Percentiles rank a stretch among this genome's conserved stretches.
These are phyloP conservation scores for Eimeria falciformis DNA, from an alignment of 169 alveolate species.

Conservation along the genomic window DNA sequence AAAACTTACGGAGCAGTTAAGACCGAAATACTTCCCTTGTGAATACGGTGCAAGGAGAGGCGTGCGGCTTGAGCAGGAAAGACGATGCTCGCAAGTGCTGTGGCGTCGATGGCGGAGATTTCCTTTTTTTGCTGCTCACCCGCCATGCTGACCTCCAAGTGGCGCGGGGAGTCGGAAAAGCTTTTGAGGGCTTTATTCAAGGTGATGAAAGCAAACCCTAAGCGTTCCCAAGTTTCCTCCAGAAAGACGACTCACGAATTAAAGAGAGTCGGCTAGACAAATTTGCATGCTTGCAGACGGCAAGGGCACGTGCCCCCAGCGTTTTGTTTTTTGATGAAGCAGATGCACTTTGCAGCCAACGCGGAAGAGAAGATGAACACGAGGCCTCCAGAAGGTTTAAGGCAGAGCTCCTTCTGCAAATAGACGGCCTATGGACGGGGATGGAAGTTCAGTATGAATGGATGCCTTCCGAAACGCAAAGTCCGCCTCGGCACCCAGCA, in stretches of 20 bases:
- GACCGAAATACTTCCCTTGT: too few relatives aligned
- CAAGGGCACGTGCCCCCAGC: conserved; percentile 94
- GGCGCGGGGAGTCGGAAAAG: conserved; percentile 96
- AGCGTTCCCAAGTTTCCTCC: background rate
- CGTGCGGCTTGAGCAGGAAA: conserved; percentile 82
- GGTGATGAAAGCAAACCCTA: background rate
- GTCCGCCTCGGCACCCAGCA: background rate
- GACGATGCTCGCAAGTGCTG: conserved; percentile 95
- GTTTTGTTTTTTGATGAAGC: conserved; percentile 95
- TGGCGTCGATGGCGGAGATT: conserved; percentile 94
- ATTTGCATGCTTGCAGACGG: conserved; percentile 86
- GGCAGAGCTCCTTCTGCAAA: conserved; percentile 92
- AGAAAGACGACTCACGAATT: background rate
- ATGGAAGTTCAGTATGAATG: background rate
- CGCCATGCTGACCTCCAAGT: conserved; percentile 93
- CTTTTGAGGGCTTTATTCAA: conserved; percentile 85
- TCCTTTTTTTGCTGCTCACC: conserved; percentile 94
- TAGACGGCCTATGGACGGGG: conserved; percentile 89
- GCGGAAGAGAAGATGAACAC: conserved; percentile 90
- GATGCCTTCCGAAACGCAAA: conserved; percentile 13
- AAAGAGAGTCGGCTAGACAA: background rate
- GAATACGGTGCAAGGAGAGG: background rate
- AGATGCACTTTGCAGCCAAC: conserved; percentile 92
- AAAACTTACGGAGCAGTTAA: too few relatives aligned
- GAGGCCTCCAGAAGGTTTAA: conserved; percentile 93